Evolutionary conservation across 23 red algal genomes (phyloP).

Genomic region (Cyanidium caldarium): DNA sequence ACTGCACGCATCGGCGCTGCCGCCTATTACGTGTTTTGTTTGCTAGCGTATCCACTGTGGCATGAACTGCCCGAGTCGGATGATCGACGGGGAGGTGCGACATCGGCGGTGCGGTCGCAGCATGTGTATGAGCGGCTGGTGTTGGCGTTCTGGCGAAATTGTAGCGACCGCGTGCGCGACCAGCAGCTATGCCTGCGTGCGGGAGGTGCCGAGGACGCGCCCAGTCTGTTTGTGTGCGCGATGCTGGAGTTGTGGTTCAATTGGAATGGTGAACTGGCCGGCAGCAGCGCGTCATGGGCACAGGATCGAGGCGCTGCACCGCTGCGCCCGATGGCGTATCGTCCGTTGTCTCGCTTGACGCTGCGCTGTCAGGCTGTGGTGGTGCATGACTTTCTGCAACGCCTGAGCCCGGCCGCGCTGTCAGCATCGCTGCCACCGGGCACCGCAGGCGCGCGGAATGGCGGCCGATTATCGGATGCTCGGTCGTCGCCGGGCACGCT

Average conservation of each 20-base stretch:
- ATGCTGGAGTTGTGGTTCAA: neutral
- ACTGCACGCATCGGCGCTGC: neutral
- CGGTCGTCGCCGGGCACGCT: too few relatives aligned
- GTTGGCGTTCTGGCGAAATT: neutral
- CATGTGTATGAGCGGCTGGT: neutral
- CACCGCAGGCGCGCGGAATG: too few relatives aligned
- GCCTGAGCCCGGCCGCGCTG: too few relatives aligned
- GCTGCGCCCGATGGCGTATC: too few relatives aligned
- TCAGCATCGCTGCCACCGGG: too few relatives aligned
- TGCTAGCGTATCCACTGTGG: constrained; percentile 3
- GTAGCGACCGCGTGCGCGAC: neutral
- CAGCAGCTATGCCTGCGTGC: neutral
- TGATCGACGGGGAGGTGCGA: neutral
- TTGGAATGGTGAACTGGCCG: constrained; percentile 7
- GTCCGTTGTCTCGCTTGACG: too few relatives aligned
- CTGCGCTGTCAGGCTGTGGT: too few relatives aligned
- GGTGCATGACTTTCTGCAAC: too few relatives aligned
- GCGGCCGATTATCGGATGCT: too few relatives aligned
- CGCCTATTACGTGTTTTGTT: neutral
- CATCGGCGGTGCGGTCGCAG: neutral
- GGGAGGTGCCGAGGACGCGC: neutral
- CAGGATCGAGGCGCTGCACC: too few relatives aligned
- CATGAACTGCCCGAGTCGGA: neutral
- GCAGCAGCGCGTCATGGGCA: too few relatives aligned
- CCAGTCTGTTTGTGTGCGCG: neutral